Conservation (phyloP, 352 stramenopile genomes). For the Plasmopara muralis region DNA sequence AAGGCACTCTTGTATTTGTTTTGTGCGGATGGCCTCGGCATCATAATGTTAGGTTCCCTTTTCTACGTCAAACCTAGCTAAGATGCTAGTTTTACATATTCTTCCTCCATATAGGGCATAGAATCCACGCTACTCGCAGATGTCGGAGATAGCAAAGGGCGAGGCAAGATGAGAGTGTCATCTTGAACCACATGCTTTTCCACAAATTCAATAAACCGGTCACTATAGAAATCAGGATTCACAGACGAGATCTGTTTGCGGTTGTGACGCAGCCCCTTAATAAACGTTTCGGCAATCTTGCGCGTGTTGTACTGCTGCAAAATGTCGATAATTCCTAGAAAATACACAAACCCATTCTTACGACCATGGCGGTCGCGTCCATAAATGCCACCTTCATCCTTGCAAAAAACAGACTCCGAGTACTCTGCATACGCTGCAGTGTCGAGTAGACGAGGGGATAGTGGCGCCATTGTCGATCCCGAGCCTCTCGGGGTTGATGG, state of each 20-base stretch:
- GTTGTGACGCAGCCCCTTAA: slow-evolving; percentile 84
- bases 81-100: too few species aligned
- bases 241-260: slow-evolving; percentile 85
- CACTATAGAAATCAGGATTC: slow-evolving; percentile 80
- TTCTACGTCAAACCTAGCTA: too few species aligned
- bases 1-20: too few species aligned
- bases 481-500: slow-evolving; percentile 15
- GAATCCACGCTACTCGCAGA: neutral
- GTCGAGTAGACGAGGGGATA: slow-evolving; percentile 51
- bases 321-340: slow-evolving; percentile 91
- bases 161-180: slow-evolving; percentile 34
- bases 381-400: slow-evolving; percentile 67
- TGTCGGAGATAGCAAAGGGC: slow-evolving; percentile 5
- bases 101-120: too few species aligned
- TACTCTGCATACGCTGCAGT: slow-evolving; percentile 33
- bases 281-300: slow-evolving; percentile 87
- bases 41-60: too few species aligned
- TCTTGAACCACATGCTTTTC: slow-evolving; percentile 69
- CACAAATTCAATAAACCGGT: slow-evolving; percentile 89
- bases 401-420: slow-evolving; percentile 66
- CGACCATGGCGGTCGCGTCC: slow-evolving; percentile 46
- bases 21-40: too few species aligned
- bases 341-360: slow-evolving; percentile 85
- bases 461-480: slow-evolving; percentile 14
- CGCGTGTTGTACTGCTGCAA: slow-evolving; percentile 90